phyloP scores from a whole-genome alignment of 495 filamentous ascomycete genomes.

The Aspergillus carlsbadensis region DNA sequence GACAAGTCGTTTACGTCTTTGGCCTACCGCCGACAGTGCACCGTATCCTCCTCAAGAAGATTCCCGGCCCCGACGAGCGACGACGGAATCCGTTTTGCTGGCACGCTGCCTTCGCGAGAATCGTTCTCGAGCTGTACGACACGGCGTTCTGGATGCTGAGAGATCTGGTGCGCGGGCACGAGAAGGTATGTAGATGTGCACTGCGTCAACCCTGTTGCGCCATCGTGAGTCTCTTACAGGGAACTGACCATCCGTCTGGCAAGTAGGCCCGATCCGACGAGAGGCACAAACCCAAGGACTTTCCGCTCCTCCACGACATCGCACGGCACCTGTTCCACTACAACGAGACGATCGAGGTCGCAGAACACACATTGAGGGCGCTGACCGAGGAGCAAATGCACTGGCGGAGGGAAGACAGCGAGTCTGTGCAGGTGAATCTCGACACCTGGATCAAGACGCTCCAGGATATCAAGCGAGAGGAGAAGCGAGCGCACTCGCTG shows the following conservation, averaged over 20 bases:
- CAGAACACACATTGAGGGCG: slow-evolving; percentile 30
- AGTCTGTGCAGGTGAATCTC: background rate
- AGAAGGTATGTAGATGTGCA: slow-evolving; percentile 7
- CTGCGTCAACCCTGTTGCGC: no score
- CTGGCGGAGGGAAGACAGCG: slow-evolving; percentile 13
- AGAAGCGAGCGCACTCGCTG: slow-evolving; percentile 21
- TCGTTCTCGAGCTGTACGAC: slow-evolving; percentile 10
- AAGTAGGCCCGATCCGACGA: background rate
- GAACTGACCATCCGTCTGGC: no score
- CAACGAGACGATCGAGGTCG: slow-evolving; percentile 44
- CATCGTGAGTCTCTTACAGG: no score
- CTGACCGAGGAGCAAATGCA: slow-evolving; percentile 32
- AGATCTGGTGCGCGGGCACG: slow-evolving; percentile 10
- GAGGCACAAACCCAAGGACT: background rate
- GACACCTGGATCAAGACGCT: slow-evolving; percentile 14
- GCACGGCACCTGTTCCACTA: slow-evolving; percentile 48
- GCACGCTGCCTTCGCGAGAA: slow-evolving; percentile 11
- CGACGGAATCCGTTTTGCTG: slow-evolving; percentile 13
- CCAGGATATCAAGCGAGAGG: slow-evolving; percentile 13
- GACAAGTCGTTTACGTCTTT: slow-evolving; percentile 13
- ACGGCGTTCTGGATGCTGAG: slow-evolving; percentile 14
- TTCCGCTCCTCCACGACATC: slow-evolving; percentile 36
- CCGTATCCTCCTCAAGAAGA: background rate
- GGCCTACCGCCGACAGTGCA: background rate
- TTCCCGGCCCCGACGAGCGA: slow-evolving; percentile 1